These are phyloP conservation scores for Coleophoma eucalyptorum DNA, from an alignment of 2,329 filamentous ascomycete species.

Conservation along the genomic window DNA sequence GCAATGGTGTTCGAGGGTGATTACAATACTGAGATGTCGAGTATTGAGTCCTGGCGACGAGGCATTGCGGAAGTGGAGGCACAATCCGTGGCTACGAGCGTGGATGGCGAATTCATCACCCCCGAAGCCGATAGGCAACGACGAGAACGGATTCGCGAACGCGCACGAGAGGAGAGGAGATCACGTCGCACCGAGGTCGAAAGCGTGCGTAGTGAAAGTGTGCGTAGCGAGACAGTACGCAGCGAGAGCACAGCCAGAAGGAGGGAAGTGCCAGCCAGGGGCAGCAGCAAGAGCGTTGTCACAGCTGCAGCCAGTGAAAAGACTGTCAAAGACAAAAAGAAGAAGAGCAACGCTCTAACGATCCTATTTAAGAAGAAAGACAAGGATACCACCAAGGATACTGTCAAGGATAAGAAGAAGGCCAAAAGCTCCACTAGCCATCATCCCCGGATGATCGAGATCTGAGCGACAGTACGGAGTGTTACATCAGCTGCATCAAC, in stretches of 20 bases:
- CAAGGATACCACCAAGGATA: constrained; percentile 8
- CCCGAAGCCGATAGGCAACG: constrained; percentile 22
- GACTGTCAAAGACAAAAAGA: constrained; percentile 21
- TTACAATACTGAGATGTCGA: constrained; percentile 18
- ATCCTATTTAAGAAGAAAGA: constrained; percentile 11
- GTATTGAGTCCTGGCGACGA: constrained; percentile 28
- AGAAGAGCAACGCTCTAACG: constrained; percentile 13
- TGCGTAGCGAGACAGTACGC: constrained; percentile 9
- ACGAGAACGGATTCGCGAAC: constrained; percentile 18
- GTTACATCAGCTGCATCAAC: no score
- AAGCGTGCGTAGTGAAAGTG: constrained; percentile 10
- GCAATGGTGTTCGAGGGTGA: constrained; percentile 23
- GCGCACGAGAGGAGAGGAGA: constrained; percentile 17
- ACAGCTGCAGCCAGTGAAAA: constrained; percentile 12
- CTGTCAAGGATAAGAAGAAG: constrained; percentile 25
- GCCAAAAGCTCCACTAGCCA: constrained; percentile 8
- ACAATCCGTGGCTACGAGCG: constrained; percentile 24
- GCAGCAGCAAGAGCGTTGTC: constrained; percentile 10
- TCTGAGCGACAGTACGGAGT: constrained; percentile 1
- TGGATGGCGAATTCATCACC: constrained; percentile 29
- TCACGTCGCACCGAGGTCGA: constrained; percentile 1
- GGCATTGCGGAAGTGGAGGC: constrained; percentile 26
- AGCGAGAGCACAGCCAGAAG: constrained; percentile 13
- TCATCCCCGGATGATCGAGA: constrained; percentile 7
- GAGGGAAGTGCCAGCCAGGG: constrained; percentile 13